Evolutionary conservation across 2,329 filamentous ascomycete genomes (phyloP).

Genomic region (Pochonia chlamydosporia): DNA sequence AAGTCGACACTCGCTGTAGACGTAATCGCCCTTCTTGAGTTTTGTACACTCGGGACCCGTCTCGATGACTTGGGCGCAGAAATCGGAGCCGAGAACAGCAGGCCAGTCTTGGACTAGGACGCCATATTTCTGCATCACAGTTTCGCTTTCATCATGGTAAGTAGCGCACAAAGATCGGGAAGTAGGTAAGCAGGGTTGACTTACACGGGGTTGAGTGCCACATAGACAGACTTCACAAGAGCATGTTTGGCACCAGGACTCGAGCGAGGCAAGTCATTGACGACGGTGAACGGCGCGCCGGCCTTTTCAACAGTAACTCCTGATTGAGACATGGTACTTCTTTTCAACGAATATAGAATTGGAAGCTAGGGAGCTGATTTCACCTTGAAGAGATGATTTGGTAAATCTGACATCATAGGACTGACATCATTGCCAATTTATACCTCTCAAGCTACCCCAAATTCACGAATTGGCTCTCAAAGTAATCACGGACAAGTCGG

Average conservation of each 20-base stretch:
- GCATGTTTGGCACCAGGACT: constrained; percentile 25
- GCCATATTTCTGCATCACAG: constrained; percentile 26
- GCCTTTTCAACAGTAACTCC: constrained; percentile 7
- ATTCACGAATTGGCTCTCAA: too few relatives aligned
- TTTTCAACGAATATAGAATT: too few relatives aligned
- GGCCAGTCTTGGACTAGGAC: constrained; percentile 26
- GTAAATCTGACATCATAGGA: too few relatives aligned
- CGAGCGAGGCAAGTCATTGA: constrained; percentile 16
- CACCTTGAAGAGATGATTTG: too few relatives aligned
- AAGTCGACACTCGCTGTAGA: constrained; percentile 28
- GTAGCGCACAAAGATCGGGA: too few relatives aligned
- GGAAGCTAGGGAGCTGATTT: too few relatives aligned
- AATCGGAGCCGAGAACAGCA: constrained; percentile 32
- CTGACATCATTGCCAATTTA: too few relatives aligned
- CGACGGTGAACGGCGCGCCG: constrained; percentile 15
- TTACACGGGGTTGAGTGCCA: constrained; percentile 31
- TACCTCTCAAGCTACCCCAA: too few relatives aligned
- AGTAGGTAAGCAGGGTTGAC: neutral
- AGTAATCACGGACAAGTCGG: too few relatives aligned
- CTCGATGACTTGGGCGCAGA: constrained; percentile 25
- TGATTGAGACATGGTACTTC: too few relatives aligned
- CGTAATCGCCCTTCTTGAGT: constrained; percentile 26
- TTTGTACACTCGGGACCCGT: constrained; percentile 21
- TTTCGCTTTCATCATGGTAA: constrained; percentile 18
- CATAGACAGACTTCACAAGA: constrained; percentile 28